Evolutionary conservation across 2,329 filamentous ascomycete genomes (phyloP).

Genomic region (Dactylellina leptospora): DNA sequence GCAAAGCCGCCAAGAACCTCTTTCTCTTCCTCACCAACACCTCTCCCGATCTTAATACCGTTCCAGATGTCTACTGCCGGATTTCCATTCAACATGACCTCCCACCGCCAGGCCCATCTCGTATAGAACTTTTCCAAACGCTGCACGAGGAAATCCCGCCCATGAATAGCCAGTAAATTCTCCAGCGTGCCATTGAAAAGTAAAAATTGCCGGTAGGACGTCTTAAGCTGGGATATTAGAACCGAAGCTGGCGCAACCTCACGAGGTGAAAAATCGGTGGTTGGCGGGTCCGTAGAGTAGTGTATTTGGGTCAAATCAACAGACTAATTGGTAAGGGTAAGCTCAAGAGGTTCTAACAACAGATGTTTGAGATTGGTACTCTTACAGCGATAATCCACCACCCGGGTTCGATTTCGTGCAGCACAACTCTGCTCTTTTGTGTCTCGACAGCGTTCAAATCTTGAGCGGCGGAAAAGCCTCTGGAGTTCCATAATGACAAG

Average conservation of each 20-base stretch:
- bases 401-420: conserved; percentile 81
- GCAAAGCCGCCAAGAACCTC: conserved; percentile 92
- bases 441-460: conserved; percentile 88
- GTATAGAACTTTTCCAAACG: conserved; percentile 85
- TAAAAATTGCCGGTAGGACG: conserved; percentile 83
- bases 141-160: conserved; percentile 74
- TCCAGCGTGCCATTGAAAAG: conserved; percentile 77
- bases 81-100: conserved; percentile 88
- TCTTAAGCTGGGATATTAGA: conserved; percentile 79
- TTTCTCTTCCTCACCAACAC: conserved; percentile 94
- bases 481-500: conserved; percentile 58
- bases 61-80: conserved; percentile 80
- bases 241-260: conserved; percentile 86
- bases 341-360: not conserved
- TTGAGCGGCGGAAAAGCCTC: conserved; percentile 80
- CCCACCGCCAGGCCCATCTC: conserved; percentile 74
- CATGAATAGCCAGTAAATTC: conserved; percentile 72
- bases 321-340: conserved; percentile 65
- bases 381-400: conserved; percentile 96
- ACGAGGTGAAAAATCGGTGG: conserved; percentile 81
- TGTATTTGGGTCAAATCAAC: conserved; percentile 79
- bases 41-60: conserved; percentile 87
- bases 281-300: conserved; percentile 60
- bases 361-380: conserved; percentile 40
- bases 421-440: conserved; percentile 81